phyloP scores from a whole-genome alignment of 257 asterid genomes.

The Phtheirospermum japonicum region DNA sequence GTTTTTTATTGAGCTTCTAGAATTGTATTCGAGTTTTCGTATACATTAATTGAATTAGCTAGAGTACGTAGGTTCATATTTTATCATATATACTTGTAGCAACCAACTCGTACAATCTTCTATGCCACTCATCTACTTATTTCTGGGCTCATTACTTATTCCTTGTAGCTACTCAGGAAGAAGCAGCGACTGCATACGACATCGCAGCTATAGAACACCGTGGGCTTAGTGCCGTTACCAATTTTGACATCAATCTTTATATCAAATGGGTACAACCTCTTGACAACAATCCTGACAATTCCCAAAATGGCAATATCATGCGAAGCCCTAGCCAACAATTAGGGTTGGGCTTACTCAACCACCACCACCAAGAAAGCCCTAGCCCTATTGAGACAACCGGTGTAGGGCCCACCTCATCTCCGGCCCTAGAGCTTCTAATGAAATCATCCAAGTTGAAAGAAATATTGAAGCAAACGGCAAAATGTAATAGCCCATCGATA shows the following conservation, averaged over 20 bases:
- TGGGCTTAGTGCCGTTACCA: conserved; percentile 78
- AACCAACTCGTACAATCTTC: too few relatives aligned
- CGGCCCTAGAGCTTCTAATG: conserved; percentile 51
- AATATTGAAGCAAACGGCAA: conserved; percentile 48
- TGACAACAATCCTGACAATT: conserved; percentile 15
- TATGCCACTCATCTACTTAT: too few relatives aligned
- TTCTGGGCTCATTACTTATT: too few relatives aligned
- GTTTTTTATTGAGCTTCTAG: not conserved
- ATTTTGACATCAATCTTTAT: conserved; percentile 73
- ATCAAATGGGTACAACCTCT: conserved; percentile 47
- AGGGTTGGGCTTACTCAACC: too few relatives aligned
- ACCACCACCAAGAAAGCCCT: too few relatives aligned
- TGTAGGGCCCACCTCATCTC: not conserved
- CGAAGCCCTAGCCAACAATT: conserved; percentile 32
- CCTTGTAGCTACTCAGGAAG: conserved; percentile 73
- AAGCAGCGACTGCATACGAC: conserved; percentile 87
- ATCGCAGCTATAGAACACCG: conserved; percentile 81
- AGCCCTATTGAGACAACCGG: too few relatives aligned
- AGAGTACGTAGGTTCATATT: too few relatives aligned
- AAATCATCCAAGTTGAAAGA: conserved; percentile 66
- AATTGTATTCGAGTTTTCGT: not conserved
- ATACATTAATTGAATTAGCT: too few relatives aligned
- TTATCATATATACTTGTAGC: too few relatives aligned
- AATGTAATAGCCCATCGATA: not conserved
- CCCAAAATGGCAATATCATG: conserved; percentile 27